These are phyloP conservation scores for Phytophthora sp. DNA, from an alignment of 352 stramenopile species.

Conservation along the genomic window DNA sequence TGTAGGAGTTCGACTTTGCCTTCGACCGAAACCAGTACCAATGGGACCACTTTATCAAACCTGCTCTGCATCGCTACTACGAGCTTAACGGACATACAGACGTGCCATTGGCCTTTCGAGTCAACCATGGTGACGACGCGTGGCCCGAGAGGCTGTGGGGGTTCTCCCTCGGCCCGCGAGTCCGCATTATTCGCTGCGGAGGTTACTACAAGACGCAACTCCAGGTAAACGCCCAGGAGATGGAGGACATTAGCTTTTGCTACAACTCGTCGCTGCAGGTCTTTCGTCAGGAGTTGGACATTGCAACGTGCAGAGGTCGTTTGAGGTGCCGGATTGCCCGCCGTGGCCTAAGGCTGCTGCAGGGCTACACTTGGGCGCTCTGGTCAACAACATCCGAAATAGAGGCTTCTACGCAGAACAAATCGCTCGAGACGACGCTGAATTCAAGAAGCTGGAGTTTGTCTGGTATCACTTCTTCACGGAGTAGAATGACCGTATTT, in stretches of 20 bases:
- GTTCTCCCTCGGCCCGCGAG: conserved; percentile 38
- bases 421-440: conserved; percentile 9
- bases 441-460: conserved; percentile 20
- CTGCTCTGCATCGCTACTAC: conserved; percentile 2
- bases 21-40: neutral
- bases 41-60: conserved; percentile 19
- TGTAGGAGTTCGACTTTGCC: too few relatives aligned
- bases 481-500: conserved; percentile 14
- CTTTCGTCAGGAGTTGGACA: conserved; percentile 16
- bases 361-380: neutral
- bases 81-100: conserved; percentile 18
- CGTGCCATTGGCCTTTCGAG: too few relatives aligned
- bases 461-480: conserved; percentile 7
- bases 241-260: conserved; percentile 18
- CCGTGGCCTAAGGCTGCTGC: conserved; percentile 9
- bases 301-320: conserved; percentile 2
- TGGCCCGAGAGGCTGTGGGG: conserved; percentile 45
- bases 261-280: conserved; percentile 13
- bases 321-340: conserved; percentile 9
- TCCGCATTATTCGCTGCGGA: conserved; percentile 45
- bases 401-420: conserved; percentile 5
- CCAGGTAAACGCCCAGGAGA: neutral
- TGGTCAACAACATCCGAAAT: conserved; percentile 16
- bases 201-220: conserved; percentile 7
- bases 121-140: too few relatives aligned